phyloP scores from a whole-genome alignment of 2,329 filamentous ascomycete genomes.

The Zymoseptoria crescenta region DNA sequence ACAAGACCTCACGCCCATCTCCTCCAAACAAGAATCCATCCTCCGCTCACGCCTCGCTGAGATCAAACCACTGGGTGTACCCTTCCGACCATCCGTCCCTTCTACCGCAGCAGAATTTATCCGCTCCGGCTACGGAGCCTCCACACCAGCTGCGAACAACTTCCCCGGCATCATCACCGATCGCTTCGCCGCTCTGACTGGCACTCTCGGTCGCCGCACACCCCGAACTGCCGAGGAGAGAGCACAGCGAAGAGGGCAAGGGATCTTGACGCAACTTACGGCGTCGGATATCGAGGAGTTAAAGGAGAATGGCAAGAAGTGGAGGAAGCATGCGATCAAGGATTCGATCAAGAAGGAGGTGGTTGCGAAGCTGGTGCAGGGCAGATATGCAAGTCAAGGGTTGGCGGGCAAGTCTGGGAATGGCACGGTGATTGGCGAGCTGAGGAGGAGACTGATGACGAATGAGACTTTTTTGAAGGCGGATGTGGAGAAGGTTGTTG shows the following conservation, averaged over 20 bases:
- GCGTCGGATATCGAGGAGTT: neutral
- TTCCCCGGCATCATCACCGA: constrained; percentile 20
- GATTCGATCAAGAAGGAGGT: neutral
- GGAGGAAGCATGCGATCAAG: neutral
- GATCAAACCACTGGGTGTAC: constrained; percentile 2
- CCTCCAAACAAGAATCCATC: neutral
- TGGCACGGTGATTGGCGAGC: constrained; percentile 1
- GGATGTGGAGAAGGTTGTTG: constrained; percentile 17
- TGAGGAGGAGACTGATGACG: constrained; percentile 16
- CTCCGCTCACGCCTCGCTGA: neutral
- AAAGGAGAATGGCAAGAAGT: neutral
- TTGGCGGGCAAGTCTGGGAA: neutral
- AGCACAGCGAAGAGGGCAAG: neutral
- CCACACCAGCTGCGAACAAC: constrained; percentile 17
- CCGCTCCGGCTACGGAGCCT: constrained; percentile 13
- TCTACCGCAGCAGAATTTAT: constrained; percentile 11
- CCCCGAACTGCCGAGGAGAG: neutral
- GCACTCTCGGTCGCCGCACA: neutral
- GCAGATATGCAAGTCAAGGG: neutral
- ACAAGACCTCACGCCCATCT: neutral
- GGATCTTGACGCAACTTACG: neutral
- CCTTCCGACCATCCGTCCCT: constrained; percentile 3
- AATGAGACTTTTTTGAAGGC: constrained; percentile 20
- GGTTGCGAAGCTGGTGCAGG: neutral
- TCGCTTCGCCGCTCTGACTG: constrained; percentile 6